Conservation (phyloP, 345 rosid species). For the Euphorbia pulcherrima region DNA sequence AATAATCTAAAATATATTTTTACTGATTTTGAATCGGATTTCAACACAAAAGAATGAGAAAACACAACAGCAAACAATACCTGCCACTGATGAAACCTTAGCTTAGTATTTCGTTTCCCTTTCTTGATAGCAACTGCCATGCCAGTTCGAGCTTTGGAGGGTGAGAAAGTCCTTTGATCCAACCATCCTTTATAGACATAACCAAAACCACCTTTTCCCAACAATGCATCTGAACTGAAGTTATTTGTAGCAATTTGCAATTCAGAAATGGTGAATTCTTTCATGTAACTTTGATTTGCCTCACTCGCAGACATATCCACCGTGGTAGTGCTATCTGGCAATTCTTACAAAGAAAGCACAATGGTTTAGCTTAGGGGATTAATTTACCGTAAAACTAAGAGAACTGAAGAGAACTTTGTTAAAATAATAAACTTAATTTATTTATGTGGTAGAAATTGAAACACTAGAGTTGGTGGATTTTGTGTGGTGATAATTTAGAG, state of each 20-base stretch:
- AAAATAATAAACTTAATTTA: no score
- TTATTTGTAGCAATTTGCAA: constrained; percentile 55
- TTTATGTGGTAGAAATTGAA: no score
- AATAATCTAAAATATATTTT: no score
- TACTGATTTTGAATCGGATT: no score
- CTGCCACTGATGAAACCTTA: constrained; percentile 88
- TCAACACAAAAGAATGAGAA: no score
- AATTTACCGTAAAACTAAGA: no score
- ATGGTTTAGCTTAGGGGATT: not conserved
- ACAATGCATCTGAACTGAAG: constrained; percentile 52
- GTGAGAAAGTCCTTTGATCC: constrained; percentile 51
- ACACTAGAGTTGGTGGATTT: no score
- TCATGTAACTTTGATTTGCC: constrained; percentile 39
- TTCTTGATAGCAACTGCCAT: constrained; percentile 73
- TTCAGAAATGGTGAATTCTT: constrained; percentile 53
- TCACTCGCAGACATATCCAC: constrained; percentile 43
- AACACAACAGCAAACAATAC: constrained; percentile 40
- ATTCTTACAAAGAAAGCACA: constrained; percentile 20
- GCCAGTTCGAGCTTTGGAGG: constrained; percentile 54
- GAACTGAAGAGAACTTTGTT: not conserved
- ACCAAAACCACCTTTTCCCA: constrained; percentile 87
- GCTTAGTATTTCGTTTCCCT: constrained; percentile 49
- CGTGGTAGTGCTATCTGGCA: constrained; percentile 25
- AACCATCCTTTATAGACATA: constrained; percentile 83
- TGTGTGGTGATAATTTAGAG: no score